These are phyloP conservation scores for Cenchrus americanus DNA, from an alignment of 176 grass and related monocot species.

Conservation along the genomic window DNA sequence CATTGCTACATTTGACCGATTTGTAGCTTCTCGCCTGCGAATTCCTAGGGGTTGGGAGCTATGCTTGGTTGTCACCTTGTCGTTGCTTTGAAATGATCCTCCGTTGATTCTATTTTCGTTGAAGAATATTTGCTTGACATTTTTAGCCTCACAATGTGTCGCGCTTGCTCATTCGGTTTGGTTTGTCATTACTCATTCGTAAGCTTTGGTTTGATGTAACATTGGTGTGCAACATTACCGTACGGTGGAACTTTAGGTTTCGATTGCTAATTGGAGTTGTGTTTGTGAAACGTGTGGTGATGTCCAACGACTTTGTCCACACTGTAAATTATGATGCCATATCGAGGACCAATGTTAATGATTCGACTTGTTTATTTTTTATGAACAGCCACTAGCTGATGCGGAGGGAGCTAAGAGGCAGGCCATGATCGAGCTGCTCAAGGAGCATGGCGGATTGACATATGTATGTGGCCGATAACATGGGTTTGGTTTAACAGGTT, in stretches of 20 bases:
- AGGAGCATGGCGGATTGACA: no score
- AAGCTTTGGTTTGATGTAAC: slow-evolving; percentile 9
- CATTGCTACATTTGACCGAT: background rate
- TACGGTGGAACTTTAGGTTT: background rate
- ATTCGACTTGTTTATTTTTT: slow-evolving; percentile 23
- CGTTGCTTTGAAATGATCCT: slow-evolving; percentile 7
- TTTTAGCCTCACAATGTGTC: background rate
- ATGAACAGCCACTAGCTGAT: no score
- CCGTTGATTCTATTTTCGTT: background rate
- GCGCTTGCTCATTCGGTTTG: background rate
- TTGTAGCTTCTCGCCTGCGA: background rate
- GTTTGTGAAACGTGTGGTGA: background rate
- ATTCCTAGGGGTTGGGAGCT: background rate
- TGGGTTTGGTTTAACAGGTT: no score
- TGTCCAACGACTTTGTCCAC: background rate
- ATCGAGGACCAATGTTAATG: background rate
- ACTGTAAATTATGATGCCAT: background rate
- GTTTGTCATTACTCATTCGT: background rate
- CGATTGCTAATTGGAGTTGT: slow-evolving; percentile 13
- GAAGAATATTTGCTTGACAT: background rate
- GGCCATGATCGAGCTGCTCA: no score
- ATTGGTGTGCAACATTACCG: background rate
- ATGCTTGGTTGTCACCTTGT: background rate
- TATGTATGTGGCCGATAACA: no score
- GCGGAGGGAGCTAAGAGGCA: no score